Evolutionary conservation across 768 basidiomycete species (phyloP).

Genomic region (Ramaria sp.): DNA sequence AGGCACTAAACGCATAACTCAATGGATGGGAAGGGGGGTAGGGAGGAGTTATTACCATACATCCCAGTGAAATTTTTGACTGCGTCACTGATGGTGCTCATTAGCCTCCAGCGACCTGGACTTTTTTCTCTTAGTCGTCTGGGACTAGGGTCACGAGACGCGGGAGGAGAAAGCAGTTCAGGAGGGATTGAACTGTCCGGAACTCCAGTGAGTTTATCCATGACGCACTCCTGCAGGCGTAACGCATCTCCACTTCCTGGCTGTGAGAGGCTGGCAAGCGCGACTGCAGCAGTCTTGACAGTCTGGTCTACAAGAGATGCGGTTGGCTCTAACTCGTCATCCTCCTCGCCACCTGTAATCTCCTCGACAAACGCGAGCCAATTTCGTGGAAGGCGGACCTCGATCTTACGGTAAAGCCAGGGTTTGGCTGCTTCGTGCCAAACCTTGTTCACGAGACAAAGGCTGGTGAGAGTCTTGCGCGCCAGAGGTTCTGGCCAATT

Average conservation of each 20-base stretch:
- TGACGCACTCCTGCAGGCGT: constrained; percentile 48
- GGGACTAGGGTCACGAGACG: constrained; percentile 77
- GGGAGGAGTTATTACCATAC: constrained; percentile 41
- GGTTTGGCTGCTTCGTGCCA: constrained; percentile 82
- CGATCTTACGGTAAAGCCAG: constrained; percentile 77
- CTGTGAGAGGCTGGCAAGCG: constrained; percentile 24
- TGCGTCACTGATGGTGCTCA: constrained; percentile 69
- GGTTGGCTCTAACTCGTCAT: constrained; percentile 34
- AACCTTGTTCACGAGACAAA: constrained; percentile 66
- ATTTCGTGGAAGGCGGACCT: constrained; percentile 72
- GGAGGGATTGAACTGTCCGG: constrained; percentile 64
- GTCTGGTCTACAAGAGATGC: constrained; percentile 55
- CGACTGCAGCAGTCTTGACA: constrained; percentile 54
- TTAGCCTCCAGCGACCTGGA: constrained; percentile 74
- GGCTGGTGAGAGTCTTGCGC: constrained; percentile 52
- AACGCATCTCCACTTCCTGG: constrained; percentile 30
- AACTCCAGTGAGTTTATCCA: constrained; percentile 38
- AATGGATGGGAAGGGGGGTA: constrained; percentile 2
- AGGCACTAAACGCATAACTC: constrained; percentile 37
- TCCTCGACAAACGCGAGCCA: constrained; percentile 79
- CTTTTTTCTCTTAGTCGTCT: constrained; percentile 63
- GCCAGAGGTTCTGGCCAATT: constrained; percentile 59
- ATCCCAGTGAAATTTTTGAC: constrained; percentile 64
- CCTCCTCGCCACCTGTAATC: constrained; percentile 47
- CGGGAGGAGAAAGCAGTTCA: constrained; percentile 68